Base-by-base conservation (phyloP, 352 stramenopile species). In the Pythium vanterpoolii region DNA sequence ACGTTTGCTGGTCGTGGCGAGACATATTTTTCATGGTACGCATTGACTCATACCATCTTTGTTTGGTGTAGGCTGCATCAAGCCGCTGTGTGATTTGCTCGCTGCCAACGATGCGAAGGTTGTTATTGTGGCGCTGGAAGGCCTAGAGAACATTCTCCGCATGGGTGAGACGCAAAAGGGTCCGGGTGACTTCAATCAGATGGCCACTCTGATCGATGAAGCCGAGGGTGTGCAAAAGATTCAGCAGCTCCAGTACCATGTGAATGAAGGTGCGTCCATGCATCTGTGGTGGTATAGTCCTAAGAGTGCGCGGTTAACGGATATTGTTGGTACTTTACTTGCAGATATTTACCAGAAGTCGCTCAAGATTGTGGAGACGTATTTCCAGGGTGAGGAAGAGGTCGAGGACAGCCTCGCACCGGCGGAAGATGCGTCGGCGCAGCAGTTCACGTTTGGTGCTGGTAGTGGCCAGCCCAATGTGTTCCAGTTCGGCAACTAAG, bases 71-170 rank as follows among this genome's bases (percentile, higher is more conserved):
- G 82, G 86, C 49, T 99, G 95, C 75, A 99, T 99, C 71, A 87
- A 89, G 51, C 96, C 97, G 24, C 74, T 99, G n/a, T 99, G 95
- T 72, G 94, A 98, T 66, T 76, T 99, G 60, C 83, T 99, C 30
- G 90, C 90, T 16, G 91, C 98, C 10, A 93, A 96, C 66, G 97
- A 99, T 72, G 83, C 93, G 7, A 99, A 99, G 83, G 97, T 99
- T 72, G 89, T 99, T 43, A 98, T 96, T 30, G 98, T 99, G 46
- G 96, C 97, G 13, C 77, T 99, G 30, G 97, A 99, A 74, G 97
- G 96, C 21, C 87, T 99, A 27, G 97, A 99, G 66, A 99, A 99
- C 79, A 99, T 99, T 57, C 79, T 99, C 54, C 97, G 96, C 62
- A 87, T 98, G 30, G 88, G 87, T 28, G 76, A 90, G 45, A 56